phyloP scores from a whole-genome alignment of 2,329 filamentous ascomycete species.

The Trichoderma lentiforme region DNA sequence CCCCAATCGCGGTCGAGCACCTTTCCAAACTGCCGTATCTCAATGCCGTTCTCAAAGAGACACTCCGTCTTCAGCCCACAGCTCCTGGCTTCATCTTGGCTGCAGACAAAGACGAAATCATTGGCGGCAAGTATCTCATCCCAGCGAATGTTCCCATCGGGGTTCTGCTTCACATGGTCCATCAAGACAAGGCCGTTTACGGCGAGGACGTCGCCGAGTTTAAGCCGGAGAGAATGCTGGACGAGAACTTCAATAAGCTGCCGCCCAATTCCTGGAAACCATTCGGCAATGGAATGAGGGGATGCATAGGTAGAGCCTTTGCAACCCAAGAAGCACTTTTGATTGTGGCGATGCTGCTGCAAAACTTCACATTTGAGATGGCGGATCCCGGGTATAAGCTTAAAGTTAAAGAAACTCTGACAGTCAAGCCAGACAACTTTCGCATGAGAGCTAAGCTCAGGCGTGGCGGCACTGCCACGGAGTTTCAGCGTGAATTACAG shows the following conservation, averaged over 20 bases:
- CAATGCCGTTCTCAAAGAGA: constrained; percentile 60
- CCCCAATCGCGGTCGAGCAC: constrained; percentile 55
- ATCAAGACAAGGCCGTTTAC: constrained; percentile 55
- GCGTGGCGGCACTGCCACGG: constrained; percentile 35
- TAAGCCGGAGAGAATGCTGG: constrained; percentile 60
- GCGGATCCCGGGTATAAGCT: constrained; percentile 57
- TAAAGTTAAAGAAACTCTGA: constrained; percentile 51
- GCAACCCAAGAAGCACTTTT: constrained; percentile 51
- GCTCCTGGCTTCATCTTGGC: constrained; percentile 30
- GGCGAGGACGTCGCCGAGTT: constrained; percentile 57
- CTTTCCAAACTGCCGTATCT: constrained; percentile 61
- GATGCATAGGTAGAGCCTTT: constrained; percentile 52
- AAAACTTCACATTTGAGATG: constrained; percentile 63
- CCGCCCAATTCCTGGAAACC: constrained; percentile 47
- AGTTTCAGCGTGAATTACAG: constrained; percentile 33
- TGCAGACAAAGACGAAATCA: constrained; percentile 40
- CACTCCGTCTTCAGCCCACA: constrained; percentile 28
- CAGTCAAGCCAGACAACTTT: constrained; percentile 59
- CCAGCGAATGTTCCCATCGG: constrained; percentile 42
- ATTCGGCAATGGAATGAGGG: constrained; percentile 51
- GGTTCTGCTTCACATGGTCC: constrained; percentile 46
- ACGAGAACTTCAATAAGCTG: constrained; percentile 44
- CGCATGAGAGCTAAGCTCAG: constrained; percentile 55
- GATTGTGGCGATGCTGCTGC: constrained; percentile 52
- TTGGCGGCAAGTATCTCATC: constrained; percentile 54